phyloP scores from a whole-genome alignment of 305 asterid genomes.

The Rubia occidens region DNA sequence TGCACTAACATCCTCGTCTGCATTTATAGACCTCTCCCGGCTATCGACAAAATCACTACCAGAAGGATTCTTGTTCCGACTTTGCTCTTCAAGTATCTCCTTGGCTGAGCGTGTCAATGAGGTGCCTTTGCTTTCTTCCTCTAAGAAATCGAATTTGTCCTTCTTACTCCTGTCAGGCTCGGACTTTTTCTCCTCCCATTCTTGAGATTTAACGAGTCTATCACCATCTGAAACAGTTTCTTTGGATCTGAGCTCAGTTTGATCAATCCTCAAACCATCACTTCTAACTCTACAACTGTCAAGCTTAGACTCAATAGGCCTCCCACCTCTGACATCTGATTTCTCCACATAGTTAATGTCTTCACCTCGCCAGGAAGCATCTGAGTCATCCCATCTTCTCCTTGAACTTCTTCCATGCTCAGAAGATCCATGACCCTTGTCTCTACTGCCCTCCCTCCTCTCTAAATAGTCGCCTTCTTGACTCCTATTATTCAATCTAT shows the following conservation, averaged over 20 bases:
- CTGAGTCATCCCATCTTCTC: constrained; percentile 73
- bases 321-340: constrained; percentile 37
- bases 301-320: constrained; percentile 31
- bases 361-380: constrained; percentile 22
- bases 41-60: constrained; percentile 35
- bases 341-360: constrained; percentile 29
- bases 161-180: constrained; percentile 48
- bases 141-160: constrained; percentile 40
- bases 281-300: constrained; percentile 38
- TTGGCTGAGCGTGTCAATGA: constrained; percentile 27
- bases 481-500: constrained; percentile 77
- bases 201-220: constrained; percentile 33
- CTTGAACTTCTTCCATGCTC: constrained; percentile 43
- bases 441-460: constrained; percentile 52
- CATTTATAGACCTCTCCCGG: constrained; percentile 39
- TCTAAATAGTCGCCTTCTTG: constrained; percentile 67
- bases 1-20: constrained; percentile 45
- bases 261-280: constrained; percentile 32
- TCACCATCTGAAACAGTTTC: constrained; percentile 34
- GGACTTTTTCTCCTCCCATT: constrained; percentile 47
- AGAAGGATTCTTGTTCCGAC: constrained; percentile 34
- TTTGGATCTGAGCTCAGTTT: constrained; percentile 23
- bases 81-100: constrained; percentile 52
- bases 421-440: constrained; percentile 36
- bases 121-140: constrained; percentile 38